Conservation (phyloP, 768 basidiomycete species). For the Lentinula guzmanii region DNA sequence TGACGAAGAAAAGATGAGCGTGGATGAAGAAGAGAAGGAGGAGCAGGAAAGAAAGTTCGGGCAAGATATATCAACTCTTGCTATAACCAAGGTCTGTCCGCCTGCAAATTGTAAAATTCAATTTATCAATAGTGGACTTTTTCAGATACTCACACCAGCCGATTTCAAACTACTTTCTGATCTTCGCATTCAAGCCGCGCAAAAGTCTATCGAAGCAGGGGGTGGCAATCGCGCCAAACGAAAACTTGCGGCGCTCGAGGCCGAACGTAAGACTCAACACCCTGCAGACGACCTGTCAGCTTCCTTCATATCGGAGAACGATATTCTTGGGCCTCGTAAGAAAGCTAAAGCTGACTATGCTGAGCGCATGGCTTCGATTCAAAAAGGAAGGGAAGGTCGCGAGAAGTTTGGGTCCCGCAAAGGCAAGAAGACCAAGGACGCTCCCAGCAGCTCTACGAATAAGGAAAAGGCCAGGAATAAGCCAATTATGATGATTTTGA, state of each 20-base stretch:
- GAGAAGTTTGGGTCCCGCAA: conserved; percentile 89
- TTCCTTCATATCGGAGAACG: conserved; percentile 78
- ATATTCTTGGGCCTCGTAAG: conserved; percentile 92
- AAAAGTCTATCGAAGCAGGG: conserved; percentile 59
- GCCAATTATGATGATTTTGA: conserved; percentile 90
- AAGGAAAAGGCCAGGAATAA: conserved; percentile 91
- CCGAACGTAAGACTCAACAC: conserved; percentile 39
- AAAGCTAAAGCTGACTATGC: conserved; percentile 92
- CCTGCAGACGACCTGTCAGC: conserved; percentile 25
- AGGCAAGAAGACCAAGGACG: conserved; percentile 86
- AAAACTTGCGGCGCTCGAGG: conserved; percentile 79
- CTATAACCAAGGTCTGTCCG: conserved; percentile 69
- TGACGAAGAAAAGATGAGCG: conserved; percentile 50
- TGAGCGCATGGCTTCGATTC: conserved; percentile 86
- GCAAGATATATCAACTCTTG: conserved; percentile 52
- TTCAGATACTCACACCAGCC: conserved; percentile 91
- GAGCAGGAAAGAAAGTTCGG: conserved; percentile 12
- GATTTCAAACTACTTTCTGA: conserved; percentile 93
- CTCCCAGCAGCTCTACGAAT: conserved; percentile 84
- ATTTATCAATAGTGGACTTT: background rate
- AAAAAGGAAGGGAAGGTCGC: conserved; percentile 89
- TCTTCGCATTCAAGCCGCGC: conserved; percentile 74
- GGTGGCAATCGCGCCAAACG: conserved; percentile 80
- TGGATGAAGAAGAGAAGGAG: conserved; percentile 27
- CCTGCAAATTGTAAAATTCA: background rate